Base-by-base conservation (phyloP, 2,329 filamentous ascomycete species). In the Fusarium dimerum region DNA sequence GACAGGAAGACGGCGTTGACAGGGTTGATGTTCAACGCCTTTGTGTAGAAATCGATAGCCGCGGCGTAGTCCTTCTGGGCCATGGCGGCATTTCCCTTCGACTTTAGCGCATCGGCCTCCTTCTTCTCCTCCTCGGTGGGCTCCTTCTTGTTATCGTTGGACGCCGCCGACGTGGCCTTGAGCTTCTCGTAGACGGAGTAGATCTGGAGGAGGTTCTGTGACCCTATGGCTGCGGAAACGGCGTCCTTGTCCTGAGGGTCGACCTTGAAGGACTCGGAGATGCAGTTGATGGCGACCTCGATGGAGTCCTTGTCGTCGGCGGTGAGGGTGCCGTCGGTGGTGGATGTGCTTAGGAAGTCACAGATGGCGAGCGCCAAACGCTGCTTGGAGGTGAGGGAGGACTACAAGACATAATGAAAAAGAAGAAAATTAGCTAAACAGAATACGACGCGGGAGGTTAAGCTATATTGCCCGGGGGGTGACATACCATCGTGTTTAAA, bases 141-240 rank as follows among this genome's bases (percentile, higher is more conserved):
- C 56, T 65, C 52, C 45, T 72, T 65, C 15, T 66, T 58, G 50
- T 66, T 62, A 10, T 68, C 54, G 48, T 67, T 61, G 18, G 70
- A 52, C 15, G 68, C 61, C 2, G 73, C 56, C n/a, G 71, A 59
- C 2, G 75, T 67, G 12, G 78, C 68, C n/a, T 74, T 69, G 43
- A 97, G 83, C 76, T 95, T 96, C 78, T 99, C 94, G 76, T 97
- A 97, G 60, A 97, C 92, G 68, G 86, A 86, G 81, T 95, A 99
- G 76, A 99, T 95, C 73, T 88, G 87, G 56, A 92, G 81, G 56
- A 99, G 87, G 71, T 87, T 92, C 78, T 97, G 92, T 60, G 86
- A 83, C 67, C 92, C 92, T 61, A 96, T 79, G 62, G 92, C 91
- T 62, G 89, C 84, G 61, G 84, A 78, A 64, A 93, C 78, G 65